Percentiles rank a stretch among this genome's conserved stretches.
Conservation (phyloP, 2,329 filamentous ascomycete genomes). For the Zymoseptoria passerinii region DNA sequence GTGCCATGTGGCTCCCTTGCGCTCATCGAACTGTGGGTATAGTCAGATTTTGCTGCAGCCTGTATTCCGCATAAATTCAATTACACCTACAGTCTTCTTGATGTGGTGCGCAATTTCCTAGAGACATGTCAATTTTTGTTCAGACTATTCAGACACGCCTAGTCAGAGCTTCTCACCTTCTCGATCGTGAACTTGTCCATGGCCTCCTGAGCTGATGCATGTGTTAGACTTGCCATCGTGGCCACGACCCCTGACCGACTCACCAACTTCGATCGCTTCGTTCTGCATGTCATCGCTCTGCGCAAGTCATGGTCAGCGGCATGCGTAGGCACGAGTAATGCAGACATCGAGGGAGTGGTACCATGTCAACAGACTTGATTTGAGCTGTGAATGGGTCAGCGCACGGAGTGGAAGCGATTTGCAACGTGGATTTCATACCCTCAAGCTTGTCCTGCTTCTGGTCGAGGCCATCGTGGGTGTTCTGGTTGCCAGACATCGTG, state of each 20-base stretch:
- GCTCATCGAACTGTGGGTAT: constrained; percentile 76
- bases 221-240: constrained; percentile 10
- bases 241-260: constrained; percentile 29
- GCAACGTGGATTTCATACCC: constrained; percentile 43
- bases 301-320: background rate
- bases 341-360: constrained; percentile 37
- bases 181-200: constrained; percentile 66
- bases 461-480: constrained; percentile 11
- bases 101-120: constrained; percentile 94
- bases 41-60: constrained; percentile 3
- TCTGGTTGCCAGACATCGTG: constrained; percentile 23
- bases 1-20: constrained; percentile 98
- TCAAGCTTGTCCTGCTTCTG: constrained; percentile 59
- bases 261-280: constrained; percentile 93
- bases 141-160: background rate
- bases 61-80: background rate
- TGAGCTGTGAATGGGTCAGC: constrained; percentile 54
- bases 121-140: constrained; percentile 1
- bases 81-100: constrained; percentile 67
- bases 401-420: constrained; percentile 1
- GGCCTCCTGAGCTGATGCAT: constrained; percentile 53
- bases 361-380: constrained; percentile 98
- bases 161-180: constrained; percentile 44
- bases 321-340: background rate
- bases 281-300: constrained; percentile 96